These are phyloP conservation scores for Elsinoe perseae DNA, from an alignment of 2,329 filamentous ascomycete genomes.

Conservation along the genomic window DNA sequence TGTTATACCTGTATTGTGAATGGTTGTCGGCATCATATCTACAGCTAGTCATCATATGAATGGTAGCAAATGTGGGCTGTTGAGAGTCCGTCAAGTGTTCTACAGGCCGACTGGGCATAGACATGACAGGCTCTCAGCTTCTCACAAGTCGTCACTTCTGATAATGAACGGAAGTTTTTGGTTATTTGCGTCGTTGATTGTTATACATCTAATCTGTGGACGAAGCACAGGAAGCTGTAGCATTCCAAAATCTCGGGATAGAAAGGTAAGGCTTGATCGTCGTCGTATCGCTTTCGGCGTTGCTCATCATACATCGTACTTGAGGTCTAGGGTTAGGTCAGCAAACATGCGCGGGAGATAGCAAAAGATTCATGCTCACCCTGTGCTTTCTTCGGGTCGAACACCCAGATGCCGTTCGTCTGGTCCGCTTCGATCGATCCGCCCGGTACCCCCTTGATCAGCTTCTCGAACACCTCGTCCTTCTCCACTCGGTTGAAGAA, in stretches of 20 bases:
- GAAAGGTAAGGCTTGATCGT: background rate
- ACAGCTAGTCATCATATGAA: too few species aligned
- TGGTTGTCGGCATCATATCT: too few species aligned
- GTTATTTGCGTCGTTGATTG: too few species aligned
- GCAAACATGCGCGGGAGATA: background rate
- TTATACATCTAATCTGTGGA: background rate
- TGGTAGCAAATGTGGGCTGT: too few species aligned
- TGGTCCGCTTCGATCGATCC: conserved; percentile 51
- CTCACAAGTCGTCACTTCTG: too few species aligned
- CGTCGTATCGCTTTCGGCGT: background rate
- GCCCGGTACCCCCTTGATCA: conserved; percentile 38
- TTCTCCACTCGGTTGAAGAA: conserved; percentile 58
- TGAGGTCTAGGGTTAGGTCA: background rate
- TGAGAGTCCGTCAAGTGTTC: too few species aligned
- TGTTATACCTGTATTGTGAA: too few species aligned
- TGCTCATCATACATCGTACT: conserved; percentile 1
- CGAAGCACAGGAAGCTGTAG: background rate
- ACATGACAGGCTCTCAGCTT: too few species aligned
- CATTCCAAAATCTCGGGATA: background rate
- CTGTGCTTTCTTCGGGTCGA: conserved; percentile 48
- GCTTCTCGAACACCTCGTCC: conserved; percentile 40
- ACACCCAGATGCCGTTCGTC: conserved; percentile 64
- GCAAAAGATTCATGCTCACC: background rate
- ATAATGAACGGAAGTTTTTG: too few species aligned
- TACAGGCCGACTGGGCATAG: too few species aligned